Percentiles rank a stretch among this genome's conserved stretches.
Conservation (phyloP, 177 flowering plant genomes). For the Telopea speciosissima region DNA sequence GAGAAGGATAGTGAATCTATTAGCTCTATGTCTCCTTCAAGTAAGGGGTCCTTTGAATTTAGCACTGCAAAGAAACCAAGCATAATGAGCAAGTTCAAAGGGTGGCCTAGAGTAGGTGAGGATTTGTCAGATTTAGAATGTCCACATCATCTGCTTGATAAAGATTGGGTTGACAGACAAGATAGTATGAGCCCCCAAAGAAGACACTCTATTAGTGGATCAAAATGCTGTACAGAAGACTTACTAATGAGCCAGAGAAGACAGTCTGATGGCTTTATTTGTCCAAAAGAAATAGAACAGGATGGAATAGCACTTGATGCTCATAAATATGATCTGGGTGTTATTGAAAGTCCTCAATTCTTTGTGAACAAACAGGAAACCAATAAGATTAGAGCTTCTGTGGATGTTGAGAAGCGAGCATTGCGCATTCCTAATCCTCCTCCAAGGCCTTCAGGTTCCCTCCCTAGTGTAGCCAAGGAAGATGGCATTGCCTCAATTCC, state of each 20-base stretch:
- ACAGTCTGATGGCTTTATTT: conserved; percentile 67
- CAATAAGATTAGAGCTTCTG: conserved; percentile 26
- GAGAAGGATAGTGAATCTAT: conserved; percentile 23
- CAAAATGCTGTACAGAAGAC: conserved; percentile 46
- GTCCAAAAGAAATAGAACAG: conserved; percentile 41
- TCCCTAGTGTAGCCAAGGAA: conserved; percentile 32
- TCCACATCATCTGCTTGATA: conserved; percentile 19
- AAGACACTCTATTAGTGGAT: conserved; percentile 83
- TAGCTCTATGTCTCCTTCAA: conserved; percentile 14
- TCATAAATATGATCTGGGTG: conserved; percentile 33
- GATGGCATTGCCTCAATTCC: conserved; percentile 24
- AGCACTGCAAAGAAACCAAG: conserved; percentile 29
- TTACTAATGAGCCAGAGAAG: conserved; percentile 40
- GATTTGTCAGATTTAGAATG: conserved; percentile 31
- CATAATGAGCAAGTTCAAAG: conserved; percentile 45
- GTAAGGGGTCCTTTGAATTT: conserved; percentile 30
- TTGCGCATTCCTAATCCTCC: conserved; percentile 83
- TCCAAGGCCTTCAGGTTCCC: conserved; percentile 63
- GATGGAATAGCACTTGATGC: conserved; percentile 25
- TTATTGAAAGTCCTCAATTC: conserved; percentile 27
- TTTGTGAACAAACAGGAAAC: conserved; percentile 31
- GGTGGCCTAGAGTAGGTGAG: conserved; percentile 47
- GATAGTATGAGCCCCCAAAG: conserved; percentile 46
- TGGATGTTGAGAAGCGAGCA: conserved; percentile 66
- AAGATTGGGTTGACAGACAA: conserved; percentile 34